A percentile compares a stretch with the other conserved stretches of the same genome.
These are phyloP conservation scores for Smithsoniella earleae DNA, from an alignment of 163 green algal genomes.

Conservation along the genomic window DNA sequence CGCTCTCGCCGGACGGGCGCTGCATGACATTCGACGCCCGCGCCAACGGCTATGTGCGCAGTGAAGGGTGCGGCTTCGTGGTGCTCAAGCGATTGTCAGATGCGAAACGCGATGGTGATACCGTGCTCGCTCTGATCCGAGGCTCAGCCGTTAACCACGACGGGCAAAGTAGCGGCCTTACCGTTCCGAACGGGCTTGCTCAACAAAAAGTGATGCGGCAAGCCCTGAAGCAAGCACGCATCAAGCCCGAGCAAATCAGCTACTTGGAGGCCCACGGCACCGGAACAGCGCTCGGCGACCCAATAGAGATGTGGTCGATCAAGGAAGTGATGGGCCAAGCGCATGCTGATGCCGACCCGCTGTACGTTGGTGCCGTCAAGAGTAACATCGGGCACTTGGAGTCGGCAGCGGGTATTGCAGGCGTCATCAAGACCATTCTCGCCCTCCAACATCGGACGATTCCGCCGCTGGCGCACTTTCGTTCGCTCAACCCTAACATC, in stretches of 20 bases:
- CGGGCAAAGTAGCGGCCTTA: constrained; percentile 69
- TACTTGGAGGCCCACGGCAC: constrained; percentile 64
- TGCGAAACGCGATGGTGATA: constrained; percentile 13
- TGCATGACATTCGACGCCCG: no score
- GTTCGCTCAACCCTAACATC: no score
- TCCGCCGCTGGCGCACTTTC: no score
- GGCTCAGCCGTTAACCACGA: constrained; percentile 77
- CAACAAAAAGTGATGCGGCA: constrained; percentile 62
- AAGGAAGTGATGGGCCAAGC: no score
- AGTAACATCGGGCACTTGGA: constrained; percentile 67
- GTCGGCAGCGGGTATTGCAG: constrained; percentile 56
- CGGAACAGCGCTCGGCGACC: constrained; percentile 72
- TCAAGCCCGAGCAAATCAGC: constrained; percentile 29
- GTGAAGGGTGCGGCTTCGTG: no score
- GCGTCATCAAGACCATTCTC: constrained; percentile 34
- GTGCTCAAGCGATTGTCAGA: no score
- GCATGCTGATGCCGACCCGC: no score
- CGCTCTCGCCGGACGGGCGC: no score
- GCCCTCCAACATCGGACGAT: no score
- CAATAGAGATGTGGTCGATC: constrained; percentile 69
- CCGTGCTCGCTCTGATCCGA: constrained; percentile 39
- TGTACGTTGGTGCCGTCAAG: constrained; percentile 60
- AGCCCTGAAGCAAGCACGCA: constrained; percentile 40
- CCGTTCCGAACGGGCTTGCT: constrained; percentile 70
- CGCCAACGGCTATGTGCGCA: no score